Base-by-base conservation (phyloP, 2,329 filamentous ascomycete genomes). In the Colletotrichum salicis region DNA sequence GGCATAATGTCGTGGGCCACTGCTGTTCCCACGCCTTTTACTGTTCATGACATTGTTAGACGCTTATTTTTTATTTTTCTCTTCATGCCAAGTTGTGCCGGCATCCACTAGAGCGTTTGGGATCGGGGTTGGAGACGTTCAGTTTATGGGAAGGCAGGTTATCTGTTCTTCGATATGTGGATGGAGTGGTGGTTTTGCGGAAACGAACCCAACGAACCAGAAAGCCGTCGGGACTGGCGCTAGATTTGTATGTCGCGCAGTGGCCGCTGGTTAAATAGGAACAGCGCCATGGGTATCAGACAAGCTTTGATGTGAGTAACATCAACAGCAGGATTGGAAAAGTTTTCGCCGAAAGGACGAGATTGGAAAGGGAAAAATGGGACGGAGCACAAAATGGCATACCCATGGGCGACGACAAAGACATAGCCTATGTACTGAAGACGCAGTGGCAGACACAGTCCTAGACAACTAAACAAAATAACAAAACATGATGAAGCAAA, bases 41-140 rank as follows among this genome's bases (percentile, higher is more conserved):
- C 37, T 72, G 56, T 72, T 67, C 48, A 70, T 51, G 66, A 72
- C 57, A 66, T 70, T 70, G 72, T 72, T 75, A 69, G 70, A 71
- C 73, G 69, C 64, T 64, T 71, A 52, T 63, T 73, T 72, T 71
- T 72, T 19, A 15, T 19, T 66, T 69, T 72, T 58, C 33, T 71
- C 60, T 66, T 65, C 66, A 48, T 70, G 73, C 62, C 60, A 55
- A 48, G 24, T 70, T 70, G 7, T 48, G 22, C 19, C 19, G 63
- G 67, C 61, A 66, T 66, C 61, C 51, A 65, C 37, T 72, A 57
- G 61, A 72, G 52, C n/a, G 61, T 41, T 60, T 57, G 61, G 67
- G 60, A 60, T 29, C 37, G 15, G 56, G 70, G 61, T 62, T 48
- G 45, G 37, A 62, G 31, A 37, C 13, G n/a, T 19, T 33, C 51